Evolutionary conservation across 805 yeast genomes (phyloP), one percentile per base, ranked within the genome.

Genomic region (Hanseniaspora nectarophila): DNA sequence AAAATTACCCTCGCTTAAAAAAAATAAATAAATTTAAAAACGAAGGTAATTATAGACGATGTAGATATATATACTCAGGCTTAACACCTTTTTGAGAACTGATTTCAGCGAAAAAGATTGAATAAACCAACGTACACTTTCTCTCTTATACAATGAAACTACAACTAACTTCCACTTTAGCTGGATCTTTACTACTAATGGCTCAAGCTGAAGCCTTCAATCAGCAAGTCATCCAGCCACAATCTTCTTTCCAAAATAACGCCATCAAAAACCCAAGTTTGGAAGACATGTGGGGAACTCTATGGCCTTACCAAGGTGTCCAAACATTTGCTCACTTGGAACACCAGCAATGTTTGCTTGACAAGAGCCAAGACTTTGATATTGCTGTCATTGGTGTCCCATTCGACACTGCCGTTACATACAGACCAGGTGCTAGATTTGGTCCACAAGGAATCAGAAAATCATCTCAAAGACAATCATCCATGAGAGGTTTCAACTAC

Each of bases 391-490:
- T 85, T 53, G 95, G 95, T 4, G 81, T 82, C 1, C 94, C 94
- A 0, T 85, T 85, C 59, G 95, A 85, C 61, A 85, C 92, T 6
- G 90, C 90, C 0, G 81, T 80, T 0, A 74, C 88, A 0, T 85
- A 79, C 63, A 72, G 94, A 47, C 75, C 89, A 0, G 94, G 95
- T 6, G 89, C 94, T 2, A 67, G 95, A 51, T 85, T 85, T 65
- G 95, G 95, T 2, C 95, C 90, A 3, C 66, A 80, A 47, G 82
- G 84, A 12, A 80, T 82, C 47, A 67, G 89, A 57, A 68, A 73
- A 2, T 84, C 85, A 2, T 78, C 85, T 2, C 84, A 79, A 60
- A 73, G 94, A 57, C 94, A 85, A 62, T 76, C 78, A 2, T 64
- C 80, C 1, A 63, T 78, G 51, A 69, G 92, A 53, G 89, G 89